A percentile compares a stretch with the other conserved stretches of the same genome.
Evolutionary conservation across 2,329 filamentous ascomycete species (phyloP).

Genomic region (Ophiostoma ips): DNA sequence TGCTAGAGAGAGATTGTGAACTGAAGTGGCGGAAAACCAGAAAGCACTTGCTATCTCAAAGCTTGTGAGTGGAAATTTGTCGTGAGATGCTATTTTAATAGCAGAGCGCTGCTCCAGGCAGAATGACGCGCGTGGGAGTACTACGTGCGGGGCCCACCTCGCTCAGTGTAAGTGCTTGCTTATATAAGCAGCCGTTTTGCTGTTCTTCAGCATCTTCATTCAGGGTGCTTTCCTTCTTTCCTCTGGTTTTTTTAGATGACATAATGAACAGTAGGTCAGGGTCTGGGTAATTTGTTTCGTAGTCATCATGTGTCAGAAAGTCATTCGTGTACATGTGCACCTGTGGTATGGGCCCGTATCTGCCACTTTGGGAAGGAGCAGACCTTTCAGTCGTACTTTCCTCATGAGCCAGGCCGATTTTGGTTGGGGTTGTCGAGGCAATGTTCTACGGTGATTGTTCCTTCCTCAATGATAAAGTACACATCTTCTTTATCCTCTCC

Average conservation of each 20-base stretch:
- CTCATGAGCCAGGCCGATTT: background rate
- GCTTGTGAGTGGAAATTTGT: background rate
- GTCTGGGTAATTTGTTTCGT: too few relatives aligned
- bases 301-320: too few relatives aligned
- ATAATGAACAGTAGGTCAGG: too few relatives aligned
- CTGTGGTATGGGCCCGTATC: too few relatives aligned
- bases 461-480: background rate
- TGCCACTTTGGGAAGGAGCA: background rate
- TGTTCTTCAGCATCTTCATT: too few relatives aligned
- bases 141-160: background rate
- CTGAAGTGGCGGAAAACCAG: background rate
- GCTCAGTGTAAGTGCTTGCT: background rate
- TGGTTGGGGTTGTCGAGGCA: background rate
- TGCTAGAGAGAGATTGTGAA: background rate
- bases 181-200: background rate
- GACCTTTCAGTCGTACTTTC: background rate
- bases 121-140: slow-evolving; percentile 10
- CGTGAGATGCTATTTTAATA: background rate
- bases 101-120: slow-evolving; percentile 7
- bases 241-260: too few relatives aligned
- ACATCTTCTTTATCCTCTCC: too few relatives aligned
- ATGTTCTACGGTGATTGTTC: background rate
- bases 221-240: too few relatives aligned
- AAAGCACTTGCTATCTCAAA: background rate
- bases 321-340: too few relatives aligned